A percentile compares a stretch with the other conserved stretches of the same genome.
phyloP scores from a whole-genome alignment of 345 rosid genomes.

The Lepidium africanum region DNA sequence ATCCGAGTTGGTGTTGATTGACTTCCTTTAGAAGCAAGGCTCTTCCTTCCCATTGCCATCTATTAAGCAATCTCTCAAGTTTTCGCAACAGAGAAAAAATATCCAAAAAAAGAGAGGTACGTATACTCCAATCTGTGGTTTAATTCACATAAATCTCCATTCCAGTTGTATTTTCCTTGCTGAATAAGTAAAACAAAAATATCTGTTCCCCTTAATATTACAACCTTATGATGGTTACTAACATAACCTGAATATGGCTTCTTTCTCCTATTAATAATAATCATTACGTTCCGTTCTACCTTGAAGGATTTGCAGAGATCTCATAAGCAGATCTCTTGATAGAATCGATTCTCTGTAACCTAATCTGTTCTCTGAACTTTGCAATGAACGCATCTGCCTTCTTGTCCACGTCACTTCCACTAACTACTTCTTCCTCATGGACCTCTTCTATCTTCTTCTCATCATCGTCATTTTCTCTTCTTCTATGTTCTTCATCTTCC shows the following conservation, averaged over 20 bases:
- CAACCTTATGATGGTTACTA: conserved; percentile 7
- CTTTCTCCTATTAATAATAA: not conserved
- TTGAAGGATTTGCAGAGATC: conserved; percentile 14
- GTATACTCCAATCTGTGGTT: not conserved
- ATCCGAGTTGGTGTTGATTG: not conserved
- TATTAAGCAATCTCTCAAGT: not conserved
- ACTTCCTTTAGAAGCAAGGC: not conserved
- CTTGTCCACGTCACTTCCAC: conserved; percentile 82
- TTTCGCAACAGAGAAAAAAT: not conserved
- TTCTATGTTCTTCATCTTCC: conserved; percentile 6
- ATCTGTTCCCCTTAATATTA: not conserved
- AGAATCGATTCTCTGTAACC: conserved; percentile 90
- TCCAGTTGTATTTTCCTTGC: not conserved
- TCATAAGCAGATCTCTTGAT: conserved; percentile 60
- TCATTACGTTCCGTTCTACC: conserved; percentile 3
- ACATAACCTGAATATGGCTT: not conserved
- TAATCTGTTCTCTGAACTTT: conserved; percentile 96
- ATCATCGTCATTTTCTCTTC: not conserved
- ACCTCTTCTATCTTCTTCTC: conserved; percentile 5
- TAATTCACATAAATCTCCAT: not conserved
- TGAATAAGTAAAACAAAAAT: not conserved
- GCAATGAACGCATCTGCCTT: conserved; percentile 97
- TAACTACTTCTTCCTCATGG: conserved; percentile 25
- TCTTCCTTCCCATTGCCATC: not conserved
- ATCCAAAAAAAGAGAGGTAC: not conserved